Percentiles rank a stretch among this genome's conserved stretches.
Conservation (phyloP, 805 yeast species). For the Wickerhamomyces ciferrii region DNA sequence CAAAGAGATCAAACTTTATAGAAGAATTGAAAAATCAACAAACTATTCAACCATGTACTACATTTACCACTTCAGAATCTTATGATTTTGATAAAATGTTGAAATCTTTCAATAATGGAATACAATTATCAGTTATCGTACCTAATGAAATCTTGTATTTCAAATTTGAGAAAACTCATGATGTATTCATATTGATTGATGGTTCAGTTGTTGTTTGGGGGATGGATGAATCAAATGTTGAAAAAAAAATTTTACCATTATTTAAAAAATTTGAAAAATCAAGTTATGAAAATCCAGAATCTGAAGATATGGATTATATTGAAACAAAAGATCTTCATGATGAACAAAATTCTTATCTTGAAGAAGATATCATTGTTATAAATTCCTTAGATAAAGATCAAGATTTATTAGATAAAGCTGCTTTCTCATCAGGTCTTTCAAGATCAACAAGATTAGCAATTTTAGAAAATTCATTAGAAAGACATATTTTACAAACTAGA, state of each 20-base stretch:
- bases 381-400: constrained; percentile 41
- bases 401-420: constrained; percentile 69
- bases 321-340: constrained; percentile 28
- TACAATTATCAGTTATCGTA: constrained; percentile 40
- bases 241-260: constrained; percentile 44
- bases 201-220: constrained; percentile 90
- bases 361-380: constrained; percentile 70
- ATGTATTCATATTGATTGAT: constrained; percentile 63
- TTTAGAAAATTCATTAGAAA: constrained; percentile 67
- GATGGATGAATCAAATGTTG: constrained; percentile 48
- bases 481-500: constrained; percentile 58
- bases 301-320: constrained; percentile 84
- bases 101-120: constrained; percentile 18
- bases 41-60: constrained; percentile 45
- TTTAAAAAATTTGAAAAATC: constrained; percentile 43
- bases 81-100: constrained; percentile 50
- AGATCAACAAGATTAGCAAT: constrained; percentile 83
- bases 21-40: constrained; percentile 1
- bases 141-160: constrained; percentile 68
- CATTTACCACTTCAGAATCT: constrained; percentile 67
- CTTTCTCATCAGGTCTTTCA: constrained; percentile 84
- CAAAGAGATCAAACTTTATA: neutral
- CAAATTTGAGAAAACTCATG: constrained; percentile 35
- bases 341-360: constrained; percentile 37
- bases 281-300: constrained; percentile 48